Conservation (phyloP, 179 eudicot species). For the Heliamphora pulchella region DNA sequence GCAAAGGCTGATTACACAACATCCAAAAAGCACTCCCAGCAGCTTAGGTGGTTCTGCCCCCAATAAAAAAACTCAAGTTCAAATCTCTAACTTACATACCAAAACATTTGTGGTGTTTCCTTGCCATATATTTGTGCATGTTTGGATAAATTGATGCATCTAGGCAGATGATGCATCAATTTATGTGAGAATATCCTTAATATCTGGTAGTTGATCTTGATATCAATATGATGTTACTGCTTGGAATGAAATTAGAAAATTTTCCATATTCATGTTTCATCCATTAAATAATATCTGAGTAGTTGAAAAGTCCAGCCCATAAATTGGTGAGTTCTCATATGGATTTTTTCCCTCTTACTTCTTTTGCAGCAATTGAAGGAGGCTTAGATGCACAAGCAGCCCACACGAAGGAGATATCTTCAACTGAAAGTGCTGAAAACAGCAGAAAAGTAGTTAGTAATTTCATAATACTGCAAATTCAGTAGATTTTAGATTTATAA, state of each 20-base stretch:
- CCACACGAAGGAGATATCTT: slow-evolving; percentile 31
- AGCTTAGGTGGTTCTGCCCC: too few relatives aligned
- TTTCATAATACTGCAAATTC: background rate
- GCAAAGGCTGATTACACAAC: too few relatives aligned
- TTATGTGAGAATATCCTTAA: background rate
- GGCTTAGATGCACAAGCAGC: slow-evolving; percentile 29
- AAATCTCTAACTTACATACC: too few relatives aligned
- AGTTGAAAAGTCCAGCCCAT: background rate
- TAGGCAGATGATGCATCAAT: too few relatives aligned
- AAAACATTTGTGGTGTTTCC: background rate
- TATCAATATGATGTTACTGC: slow-evolving; percentile 7
- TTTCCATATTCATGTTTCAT: background rate
- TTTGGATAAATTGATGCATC: background rate
- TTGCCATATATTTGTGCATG: background rate
- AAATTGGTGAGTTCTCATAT: background rate
- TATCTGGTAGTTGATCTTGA: background rate
- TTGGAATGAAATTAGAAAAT: background rate
- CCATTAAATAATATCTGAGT: background rate
- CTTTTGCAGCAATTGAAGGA: slow-evolving; percentile 31
- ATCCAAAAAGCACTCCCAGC: too few relatives aligned
- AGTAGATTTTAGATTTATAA: slow-evolving; percentile 14
- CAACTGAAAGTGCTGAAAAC: slow-evolving; percentile 39
- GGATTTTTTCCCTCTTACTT: slow-evolving; percentile 1
- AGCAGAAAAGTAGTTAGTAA: slow-evolving; percentile 45
- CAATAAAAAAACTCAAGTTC: too few relatives aligned